These are phyloP conservation scores for Poa pratensis DNA, from an alignment of 176 grass and related monocot species.

Conservation along the genomic window DNA sequence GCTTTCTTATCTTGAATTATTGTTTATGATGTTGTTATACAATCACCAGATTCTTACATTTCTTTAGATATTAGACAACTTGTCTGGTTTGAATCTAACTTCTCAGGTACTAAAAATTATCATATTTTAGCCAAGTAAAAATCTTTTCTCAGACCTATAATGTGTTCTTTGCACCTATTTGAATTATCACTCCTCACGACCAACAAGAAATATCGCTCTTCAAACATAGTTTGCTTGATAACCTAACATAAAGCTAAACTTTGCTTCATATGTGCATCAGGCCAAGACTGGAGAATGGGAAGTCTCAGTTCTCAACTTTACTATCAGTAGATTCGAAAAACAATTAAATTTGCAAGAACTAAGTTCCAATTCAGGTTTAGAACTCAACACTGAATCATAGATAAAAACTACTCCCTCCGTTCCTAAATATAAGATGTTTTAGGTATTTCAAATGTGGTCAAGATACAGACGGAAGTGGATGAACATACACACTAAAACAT, in stretches of 20 bases:
- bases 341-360: not conserved
- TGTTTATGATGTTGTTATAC: not conserved
- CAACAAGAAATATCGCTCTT: not conserved
- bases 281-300: conserved; percentile 3
- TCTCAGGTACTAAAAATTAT: not conserved
- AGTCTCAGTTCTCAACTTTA: conserved; percentile 6
- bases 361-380: conserved; percentile 7
- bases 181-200: not conserved
- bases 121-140: not conserved
- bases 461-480: too few relatives aligned
- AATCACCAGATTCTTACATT: not conserved
- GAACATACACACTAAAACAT: too few relatives aligned
- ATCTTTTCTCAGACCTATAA: not conserved
- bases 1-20: conserved; percentile 5
- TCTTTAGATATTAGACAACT: not conserved
- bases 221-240: not conserved
- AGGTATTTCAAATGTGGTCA: too few relatives aligned
- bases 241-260: not conserved
- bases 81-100: not conserved
- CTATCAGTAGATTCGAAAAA: conserved; percentile 14
- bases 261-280: not conserved
- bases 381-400: not conserved
- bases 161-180: conserved; percentile 10
- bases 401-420: too few relatives aligned
- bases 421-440: too few relatives aligned